Evolutionary conservation across 257 asterid genomes (phyloP), one percentile per base, ranked within the genome.

Genomic region (Fraxinus cuspidata): DNA sequence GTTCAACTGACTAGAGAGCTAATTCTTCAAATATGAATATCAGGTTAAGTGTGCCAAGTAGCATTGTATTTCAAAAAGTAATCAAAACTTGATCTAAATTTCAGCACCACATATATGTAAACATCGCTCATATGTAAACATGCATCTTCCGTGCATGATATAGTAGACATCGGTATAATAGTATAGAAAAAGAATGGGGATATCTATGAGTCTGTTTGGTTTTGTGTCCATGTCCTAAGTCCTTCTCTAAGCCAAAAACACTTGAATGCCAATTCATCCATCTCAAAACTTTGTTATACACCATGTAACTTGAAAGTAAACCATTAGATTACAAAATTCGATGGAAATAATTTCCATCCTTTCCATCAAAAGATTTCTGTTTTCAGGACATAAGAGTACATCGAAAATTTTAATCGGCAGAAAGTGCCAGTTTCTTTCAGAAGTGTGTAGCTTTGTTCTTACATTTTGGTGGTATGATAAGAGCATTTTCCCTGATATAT

Each of bases 401-500:
- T 56, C 66, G 29, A 56, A 56, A 56, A 56, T 56, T 21, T 70
- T 38, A 76, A 21, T 69, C 73, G 69, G 32, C 53, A 34, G 66
- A 64, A 67, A 69, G 40, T 49, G 53, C 25, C 65, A 49, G 34
- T 37, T 58, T 80, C 44, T 60, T 10, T 19, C 66, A 56, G 29
- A 56, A 56, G 12, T 5, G 29, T 21, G 27, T 56, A 7, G 28
- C 27, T 13, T 56, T 56, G 25, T n/a, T 56, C 66, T 56, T 56
- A 19, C 66, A n/a, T 56, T 56, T 56, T 11, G 18, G 31, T 27
- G 15, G 34, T 63, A 25, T 2, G 7, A 9, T 13, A 28, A 9
- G 28, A 69, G 60, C 40, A 66, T 67, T 58, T 73, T 76, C 67
- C 37, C 23, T 42, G 74, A 35, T 64, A 38, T 16, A 70, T 29